Base-by-base conservation (phyloP, 164 flowering plant species). In the Dillenia suffruticosa region DNA sequence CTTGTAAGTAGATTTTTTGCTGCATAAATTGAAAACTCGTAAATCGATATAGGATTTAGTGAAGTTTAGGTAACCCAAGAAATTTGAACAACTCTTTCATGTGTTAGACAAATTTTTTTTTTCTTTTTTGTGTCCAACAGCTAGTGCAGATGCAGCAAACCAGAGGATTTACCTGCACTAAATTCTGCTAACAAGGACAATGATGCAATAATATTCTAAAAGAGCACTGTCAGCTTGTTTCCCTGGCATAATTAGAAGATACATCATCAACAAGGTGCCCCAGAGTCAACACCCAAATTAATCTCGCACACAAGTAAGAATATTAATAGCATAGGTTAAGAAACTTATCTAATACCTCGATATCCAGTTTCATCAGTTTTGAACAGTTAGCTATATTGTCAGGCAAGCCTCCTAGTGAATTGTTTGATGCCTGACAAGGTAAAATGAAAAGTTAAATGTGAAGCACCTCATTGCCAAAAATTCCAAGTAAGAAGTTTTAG, bases 101-200 rank as follows among this genome's bases (percentile, higher is more conserved):
- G 40, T 32, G 40, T 32, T 7, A 6, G 40, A 32, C 40, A 32
- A 26, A n/a, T n/a, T n/a, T n/a, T n/a, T n/a, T 26, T 26, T 26
- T 26, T 26, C 5, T 5, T 32, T 32, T 32, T 32, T 32, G 4
- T 6, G 5, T 32, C 40, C 5, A 32, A 32, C 40, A 32, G 40
- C 40, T 32, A 32, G 40, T 32, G 40, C 40, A 32, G 40, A 32
- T 32, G 40, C 40, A 4, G 7, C 22, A 46, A 7, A 32, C 48
- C 44, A 4, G 22, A 14, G 51, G 46, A 68, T 57, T 74, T 82
- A 87, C 99, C 81, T 59, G 96, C 97, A 83, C 86, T 89, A 15
- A 95, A 76, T 76, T 95, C 99, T 15, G 86, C 81, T 46, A 95
- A 96, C 81, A 73, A 59, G 51, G 85, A 77, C 89, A 96, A 95